Percentiles rank a stretch among this genome's conserved stretches.
Evolutionary conservation across 495 filamentous ascomycete species (phyloP).

Genomic region (Neurospora tetraspora): DNA sequence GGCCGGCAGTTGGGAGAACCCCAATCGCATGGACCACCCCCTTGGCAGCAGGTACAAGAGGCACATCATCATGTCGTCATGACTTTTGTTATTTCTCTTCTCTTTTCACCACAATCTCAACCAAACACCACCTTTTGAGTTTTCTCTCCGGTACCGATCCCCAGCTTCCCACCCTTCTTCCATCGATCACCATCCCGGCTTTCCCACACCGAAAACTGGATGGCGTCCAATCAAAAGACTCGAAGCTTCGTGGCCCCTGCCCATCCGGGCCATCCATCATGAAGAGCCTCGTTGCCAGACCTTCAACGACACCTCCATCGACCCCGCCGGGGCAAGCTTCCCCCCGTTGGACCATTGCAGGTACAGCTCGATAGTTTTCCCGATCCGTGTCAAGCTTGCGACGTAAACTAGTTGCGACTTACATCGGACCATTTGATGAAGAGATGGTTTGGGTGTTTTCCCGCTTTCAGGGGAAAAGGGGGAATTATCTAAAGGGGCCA

Average conservation of each 20-base stretch:
- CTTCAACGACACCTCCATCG: background rate
- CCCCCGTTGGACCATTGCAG: background rate
- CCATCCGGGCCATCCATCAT: background rate
- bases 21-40: background rate
- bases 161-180: background rate
- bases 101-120: background rate
- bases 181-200: background rate
- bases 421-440: background rate
- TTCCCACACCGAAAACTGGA: background rate
- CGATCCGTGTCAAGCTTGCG: background rate
- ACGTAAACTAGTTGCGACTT: background rate
- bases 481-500: background rate
- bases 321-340: background rate
- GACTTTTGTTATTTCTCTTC: background rate
- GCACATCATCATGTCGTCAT: background rate
- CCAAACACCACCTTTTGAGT: background rate
- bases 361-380: background rate
- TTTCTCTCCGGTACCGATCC: background rate
- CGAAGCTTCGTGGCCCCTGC: background rate
- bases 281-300: background rate
- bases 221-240: background rate
- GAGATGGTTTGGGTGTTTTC: background rate
- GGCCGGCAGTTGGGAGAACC: background rate
- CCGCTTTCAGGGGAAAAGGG: background rate
- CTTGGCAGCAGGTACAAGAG: background rate